phyloP scores from a whole-genome alignment of 2,329 filamentous ascomycete species.

The Fonsecaea erecta region DNA sequence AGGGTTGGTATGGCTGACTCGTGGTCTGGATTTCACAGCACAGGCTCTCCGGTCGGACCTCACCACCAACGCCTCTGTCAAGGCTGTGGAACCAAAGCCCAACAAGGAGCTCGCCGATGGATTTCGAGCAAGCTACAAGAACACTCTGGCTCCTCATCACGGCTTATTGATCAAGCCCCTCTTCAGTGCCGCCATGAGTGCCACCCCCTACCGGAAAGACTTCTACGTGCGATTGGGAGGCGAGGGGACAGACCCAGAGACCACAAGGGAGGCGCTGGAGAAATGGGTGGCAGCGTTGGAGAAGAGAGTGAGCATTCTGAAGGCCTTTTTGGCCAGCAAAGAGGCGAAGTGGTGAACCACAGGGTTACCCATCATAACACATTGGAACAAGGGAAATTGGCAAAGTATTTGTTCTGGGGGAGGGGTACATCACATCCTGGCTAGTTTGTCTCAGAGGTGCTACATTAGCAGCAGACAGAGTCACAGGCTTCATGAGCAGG shows the following conservation, averaged over 20 bases:
- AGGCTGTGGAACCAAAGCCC: conserved; percentile 29
- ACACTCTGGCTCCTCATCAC: conserved; percentile 91
- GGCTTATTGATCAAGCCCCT: conserved; percentile 86
- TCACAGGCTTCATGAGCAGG: not conserved
- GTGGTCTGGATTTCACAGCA: conserved; percentile 94
- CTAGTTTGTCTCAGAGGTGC: not conserved
- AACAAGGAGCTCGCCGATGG: conserved; percentile 70
- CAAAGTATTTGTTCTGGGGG: not conserved
- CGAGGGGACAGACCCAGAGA: conserved; percentile 49
- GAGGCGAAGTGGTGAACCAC: conserved; percentile 52
- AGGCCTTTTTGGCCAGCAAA: conserved; percentile 62
- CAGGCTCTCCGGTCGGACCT: conserved; percentile 68
- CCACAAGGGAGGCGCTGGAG: conserved; percentile 68
- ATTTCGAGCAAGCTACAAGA: conserved; percentile 83
- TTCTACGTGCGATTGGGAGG: conserved; percentile 83
- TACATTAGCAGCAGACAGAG: not conserved
- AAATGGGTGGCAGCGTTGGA: conserved; percentile 78
- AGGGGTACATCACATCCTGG: not conserved
- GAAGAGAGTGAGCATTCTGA: conserved; percentile 76
- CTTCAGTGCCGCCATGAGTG: conserved; percentile 90
- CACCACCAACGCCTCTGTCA: conserved; percentile 47
- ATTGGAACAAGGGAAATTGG: not conserved
- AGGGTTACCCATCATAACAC: not conserved
- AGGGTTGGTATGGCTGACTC: conserved; percentile 86
- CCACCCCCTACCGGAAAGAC: conserved; percentile 88